A percentile compares a stretch with the other conserved stretches of the same genome.
Evolutionary conservation across 768 basidiomycete genomes (phyloP).

Genomic region (Brasilioporus rufonigricans): DNA sequence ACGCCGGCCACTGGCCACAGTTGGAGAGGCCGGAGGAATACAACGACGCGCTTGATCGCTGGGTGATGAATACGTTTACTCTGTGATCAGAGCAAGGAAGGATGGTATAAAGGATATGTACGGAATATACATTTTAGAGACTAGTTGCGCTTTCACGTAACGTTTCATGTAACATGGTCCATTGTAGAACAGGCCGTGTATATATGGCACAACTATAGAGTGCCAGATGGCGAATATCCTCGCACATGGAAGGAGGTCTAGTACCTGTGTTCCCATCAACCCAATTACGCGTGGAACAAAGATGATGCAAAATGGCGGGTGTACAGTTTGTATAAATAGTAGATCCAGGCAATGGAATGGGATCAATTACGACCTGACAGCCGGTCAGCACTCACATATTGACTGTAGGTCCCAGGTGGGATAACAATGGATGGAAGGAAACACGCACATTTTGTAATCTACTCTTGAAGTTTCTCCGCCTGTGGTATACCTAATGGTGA

Average conservation of each 20-base stretch:
- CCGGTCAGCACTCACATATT: conserved; percentile 52
- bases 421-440: conserved; percentile 19
- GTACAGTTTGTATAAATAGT: conserved; percentile 7
- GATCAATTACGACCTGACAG: conserved; percentile 68
- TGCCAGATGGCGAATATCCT: background rate
- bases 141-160: background rate
- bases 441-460: conserved; percentile 85
- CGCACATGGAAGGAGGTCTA: conserved; percentile 13
- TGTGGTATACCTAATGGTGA: conserved; percentile 69
- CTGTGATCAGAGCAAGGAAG: conserved; percentile 1
- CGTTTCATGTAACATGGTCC: background rate
- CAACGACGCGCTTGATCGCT: conserved; percentile 36
- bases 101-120: conserved; percentile 1
- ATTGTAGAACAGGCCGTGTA: background rate
- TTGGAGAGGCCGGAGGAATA: conserved; percentile 34
- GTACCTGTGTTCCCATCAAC: conserved; percentile 26
- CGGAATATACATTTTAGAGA: background rate
- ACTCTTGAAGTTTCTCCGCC: conserved; percentile 35
- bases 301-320: conserved; percentile 1
- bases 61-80: conserved; percentile 25
- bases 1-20: conserved; percentile 39
- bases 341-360: conserved; percentile 3
- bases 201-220: background rate
- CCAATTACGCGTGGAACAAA: conserved; percentile 1
- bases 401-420: conserved; percentile 10